Evolutionary conservation across 2,329 filamentous ascomycete species (phyloP), one percentile per base, ranked within the genome.

Genomic region (Aspergillus proliferans): DNA sequence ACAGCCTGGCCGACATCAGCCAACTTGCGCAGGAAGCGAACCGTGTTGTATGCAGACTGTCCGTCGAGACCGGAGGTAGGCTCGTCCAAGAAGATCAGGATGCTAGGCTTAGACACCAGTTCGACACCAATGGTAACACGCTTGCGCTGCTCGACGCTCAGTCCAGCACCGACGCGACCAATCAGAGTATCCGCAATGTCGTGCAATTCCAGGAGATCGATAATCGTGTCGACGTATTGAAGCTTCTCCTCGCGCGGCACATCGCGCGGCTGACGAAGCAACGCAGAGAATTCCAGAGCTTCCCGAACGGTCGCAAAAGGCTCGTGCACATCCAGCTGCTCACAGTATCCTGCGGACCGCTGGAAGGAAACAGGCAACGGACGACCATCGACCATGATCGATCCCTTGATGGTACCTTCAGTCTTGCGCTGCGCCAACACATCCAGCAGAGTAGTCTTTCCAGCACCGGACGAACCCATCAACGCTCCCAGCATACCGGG

Each of bases 391-490:
- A 87, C 82, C 28, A 85, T 69, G 70, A 87, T 82, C 24, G 83
- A 78, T 3, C 85, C 85, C 4, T 71, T 66, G 6, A 85, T 76
- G 8, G 83, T 76, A 46, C 84, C 83, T 30, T 75, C 74, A 3
- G 73, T 82, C 61, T 88, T 84, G 1, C 87, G 79, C 57, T 89
- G 86, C 0, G 86, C 83, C 2, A 86, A 69, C 0, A 86, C 87
- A 63, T 92, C 88, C 4, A 93, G 72, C 0, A 93, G 73, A 0
- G 88, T 92, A 0, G 69, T 72, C 67, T 93, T 93, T 2, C 88
- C 88, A 4, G 88, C 88, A 26, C 86, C 86, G 1, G 82, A 87
- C 1, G 85, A 85, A 22, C 88, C 88, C 75, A 92, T 87, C 1
- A 93, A 73, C 0, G 88, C 88, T 18, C 87, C 81, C 72, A 93